Percentiles rank a stretch among this genome's conserved stretches.
Evolutionary conservation across 176 grass and related monocot species (phyloP).

Genomic region (Avena eriantha): DNA sequence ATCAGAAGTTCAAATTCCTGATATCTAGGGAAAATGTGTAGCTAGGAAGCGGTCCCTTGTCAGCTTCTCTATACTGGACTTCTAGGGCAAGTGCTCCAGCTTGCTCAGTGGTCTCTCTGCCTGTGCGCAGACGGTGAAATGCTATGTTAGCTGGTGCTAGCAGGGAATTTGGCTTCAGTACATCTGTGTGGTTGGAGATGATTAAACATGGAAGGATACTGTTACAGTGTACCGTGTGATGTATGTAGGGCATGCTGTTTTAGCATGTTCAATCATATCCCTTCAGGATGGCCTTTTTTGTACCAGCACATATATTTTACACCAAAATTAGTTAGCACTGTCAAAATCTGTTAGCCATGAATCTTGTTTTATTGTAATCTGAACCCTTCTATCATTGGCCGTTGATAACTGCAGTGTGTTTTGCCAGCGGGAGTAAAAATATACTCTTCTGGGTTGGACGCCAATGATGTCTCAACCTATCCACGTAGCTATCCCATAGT

Average conservation of each 20-base stretch:
- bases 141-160: background rate
- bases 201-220: constrained; percentile 33
- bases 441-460: constrained; percentile 81
- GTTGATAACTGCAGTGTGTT: constrained; percentile 83
- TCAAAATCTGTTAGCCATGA: constrained; percentile 23
- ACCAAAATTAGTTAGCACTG: constrained; percentile 1
- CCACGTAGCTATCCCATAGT: constrained; percentile 97
- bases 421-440: constrained; percentile 98
- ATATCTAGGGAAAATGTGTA: background rate
- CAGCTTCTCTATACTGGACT: background rate
- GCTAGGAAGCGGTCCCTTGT: background rate
- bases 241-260: constrained; percentile 17
- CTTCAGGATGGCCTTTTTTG: constrained; percentile 18
- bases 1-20: background rate
- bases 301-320: background rate
- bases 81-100: background rate
- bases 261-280: constrained; percentile 13
- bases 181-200: constrained; percentile 19
- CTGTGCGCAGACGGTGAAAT: background rate
- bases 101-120: background rate
- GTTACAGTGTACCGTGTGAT: constrained; percentile 17
- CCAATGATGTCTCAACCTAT: constrained; percentile 71
- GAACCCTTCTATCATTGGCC: constrained; percentile 35
- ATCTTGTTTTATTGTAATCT: constrained; percentile 35
- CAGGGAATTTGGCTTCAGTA: constrained; percentile 4